Evolutionary conservation across 2,329 filamentous ascomycete species (phyloP).

Genomic region (Fusarium sp.): DNA sequence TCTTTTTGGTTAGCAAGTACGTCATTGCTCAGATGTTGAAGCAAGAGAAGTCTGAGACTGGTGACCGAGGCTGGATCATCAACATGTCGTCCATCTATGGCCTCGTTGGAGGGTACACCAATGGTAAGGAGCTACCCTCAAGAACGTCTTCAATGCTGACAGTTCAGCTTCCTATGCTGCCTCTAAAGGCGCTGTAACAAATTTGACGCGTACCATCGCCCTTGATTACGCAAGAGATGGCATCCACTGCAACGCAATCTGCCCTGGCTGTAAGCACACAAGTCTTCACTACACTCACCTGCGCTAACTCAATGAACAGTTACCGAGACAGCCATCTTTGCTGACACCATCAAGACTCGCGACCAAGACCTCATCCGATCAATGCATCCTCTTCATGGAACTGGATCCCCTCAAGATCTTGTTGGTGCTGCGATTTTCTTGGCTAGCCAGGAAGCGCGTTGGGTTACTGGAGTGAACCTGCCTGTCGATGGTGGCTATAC

Average conservation of each 20-base stretch:
- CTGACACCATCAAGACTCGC: constrained; percentile 36
- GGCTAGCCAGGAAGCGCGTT: constrained; percentile 54
- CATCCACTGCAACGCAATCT: constrained; percentile 67
- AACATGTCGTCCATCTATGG: constrained; percentile 61
- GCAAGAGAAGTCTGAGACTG: constrained; percentile 55
- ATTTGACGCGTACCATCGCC: constrained; percentile 62
- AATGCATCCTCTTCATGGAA: constrained; percentile 47
- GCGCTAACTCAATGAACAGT: constrained; percentile 18
- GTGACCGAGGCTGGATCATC: constrained; percentile 63
- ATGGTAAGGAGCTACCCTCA: constrained; percentile 21
- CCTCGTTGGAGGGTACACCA: constrained; percentile 48
- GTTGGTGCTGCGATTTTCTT: constrained; percentile 55
- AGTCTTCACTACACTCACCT: rapidly evolving
- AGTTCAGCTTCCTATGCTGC: constrained; percentile 55
- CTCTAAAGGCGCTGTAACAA: constrained; percentile 63
- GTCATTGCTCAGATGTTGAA: constrained; percentile 62
- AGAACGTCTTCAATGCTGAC: not conserved
- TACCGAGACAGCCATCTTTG: constrained; percentile 47
- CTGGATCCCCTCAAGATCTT: constrained; percentile 46
- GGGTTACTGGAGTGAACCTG: constrained; percentile 56
- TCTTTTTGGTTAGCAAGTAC: constrained; percentile 60
- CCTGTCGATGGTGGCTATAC: constrained; percentile 58
- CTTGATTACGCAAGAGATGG: constrained; percentile 61
- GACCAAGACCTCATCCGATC: constrained; percentile 29
- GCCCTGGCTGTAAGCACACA: constrained; percentile 58